phyloP scores from a whole-genome alignment of 2,329 filamentous ascomycete genomes.

The Didymella segeticola region DNA sequence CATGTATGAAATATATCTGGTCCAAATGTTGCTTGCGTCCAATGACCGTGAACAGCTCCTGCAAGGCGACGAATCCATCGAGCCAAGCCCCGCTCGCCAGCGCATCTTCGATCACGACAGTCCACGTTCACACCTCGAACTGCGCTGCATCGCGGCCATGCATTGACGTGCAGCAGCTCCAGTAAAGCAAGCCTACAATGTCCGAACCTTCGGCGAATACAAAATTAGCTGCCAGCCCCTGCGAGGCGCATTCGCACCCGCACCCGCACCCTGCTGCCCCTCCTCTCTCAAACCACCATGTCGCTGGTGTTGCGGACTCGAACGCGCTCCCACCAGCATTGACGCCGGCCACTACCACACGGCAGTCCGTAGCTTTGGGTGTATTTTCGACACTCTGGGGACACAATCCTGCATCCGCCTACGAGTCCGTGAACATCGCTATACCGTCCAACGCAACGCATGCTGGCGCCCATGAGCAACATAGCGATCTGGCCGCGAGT shows the following conservation, averaged over 20 bases:
- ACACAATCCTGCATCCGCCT: slow-evolving; percentile 29
- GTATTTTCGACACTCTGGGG: slow-evolving; percentile 43
- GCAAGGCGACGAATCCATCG: slow-evolving; percentile 26
- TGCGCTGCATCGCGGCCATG: slow-evolving; percentile 43
- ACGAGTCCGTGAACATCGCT: slow-evolving; percentile 11
- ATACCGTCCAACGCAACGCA: slow-evolving; percentile 21
- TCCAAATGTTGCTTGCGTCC: slow-evolving; percentile 30
- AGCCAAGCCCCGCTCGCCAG: slow-evolving; percentile 29
- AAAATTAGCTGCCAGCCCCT: slow-evolving; percentile 32
- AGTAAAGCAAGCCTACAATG: slow-evolving; percentile 44
- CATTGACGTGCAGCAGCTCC: slow-evolving; percentile 49
- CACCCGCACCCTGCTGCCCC: slow-evolving; percentile 25
- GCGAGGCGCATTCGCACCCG: slow-evolving; percentile 30
- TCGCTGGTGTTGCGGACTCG: slow-evolving; percentile 25
- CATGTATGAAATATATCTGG: slow-evolving; percentile 21
- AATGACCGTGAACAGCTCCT: slow-evolving; percentile 25
- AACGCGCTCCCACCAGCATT: slow-evolving; percentile 39
- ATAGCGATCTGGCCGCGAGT: slow-evolving; percentile 42
- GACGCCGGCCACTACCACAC: slow-evolving; percentile 46
- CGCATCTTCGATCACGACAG: slow-evolving; percentile 45
- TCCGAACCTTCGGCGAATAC: slow-evolving; percentile 34
- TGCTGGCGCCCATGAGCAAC: slow-evolving; percentile 36
- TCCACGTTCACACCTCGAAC: slow-evolving; percentile 43
- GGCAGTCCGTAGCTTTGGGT: slow-evolving; percentile 43
- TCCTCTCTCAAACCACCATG: slow-evolving; percentile 30